Conservation (phyloP, 116 monocot genomes). For the Zostera marina region DNA sequence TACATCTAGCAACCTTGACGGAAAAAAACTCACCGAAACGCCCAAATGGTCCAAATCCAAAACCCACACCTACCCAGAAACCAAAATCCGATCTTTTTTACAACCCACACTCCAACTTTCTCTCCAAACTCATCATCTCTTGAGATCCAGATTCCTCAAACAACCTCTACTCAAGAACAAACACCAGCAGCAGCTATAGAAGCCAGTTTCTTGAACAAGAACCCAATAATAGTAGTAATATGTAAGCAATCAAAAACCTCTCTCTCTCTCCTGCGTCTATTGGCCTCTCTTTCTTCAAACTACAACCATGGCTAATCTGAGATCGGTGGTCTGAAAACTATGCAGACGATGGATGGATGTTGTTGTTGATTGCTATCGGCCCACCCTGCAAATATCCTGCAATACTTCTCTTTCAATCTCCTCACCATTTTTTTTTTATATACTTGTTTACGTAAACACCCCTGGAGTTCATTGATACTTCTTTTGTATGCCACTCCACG, state of each 20-base stretch:
- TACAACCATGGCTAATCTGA: background rate
- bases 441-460: background rate
- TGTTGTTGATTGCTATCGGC: no score
- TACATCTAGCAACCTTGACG: background rate
- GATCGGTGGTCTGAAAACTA: background rate
- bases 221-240: background rate
- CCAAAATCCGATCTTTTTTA: background rate
- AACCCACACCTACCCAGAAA: background rate
- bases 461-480: background rate
- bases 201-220: background rate
- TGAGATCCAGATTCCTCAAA: background rate
- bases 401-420: background rate
- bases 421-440: background rate
- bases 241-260: background rate
- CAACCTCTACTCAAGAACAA: no score
- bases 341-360: background rate
- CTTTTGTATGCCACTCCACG: background rate
- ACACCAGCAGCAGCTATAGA: no score
- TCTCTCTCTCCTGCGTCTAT: background rate
- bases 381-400: no score
- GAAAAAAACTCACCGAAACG: background rate
- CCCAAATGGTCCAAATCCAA: background rate
- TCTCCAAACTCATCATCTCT: background rate
- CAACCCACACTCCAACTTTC: background rate
- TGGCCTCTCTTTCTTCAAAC: background rate